Percentiles rank a stretch among this genome's conserved stretches.
phyloP scores from a whole-genome alignment of 1,284 basidiomycete species.

The Wolfiporia cocos region DNA sequence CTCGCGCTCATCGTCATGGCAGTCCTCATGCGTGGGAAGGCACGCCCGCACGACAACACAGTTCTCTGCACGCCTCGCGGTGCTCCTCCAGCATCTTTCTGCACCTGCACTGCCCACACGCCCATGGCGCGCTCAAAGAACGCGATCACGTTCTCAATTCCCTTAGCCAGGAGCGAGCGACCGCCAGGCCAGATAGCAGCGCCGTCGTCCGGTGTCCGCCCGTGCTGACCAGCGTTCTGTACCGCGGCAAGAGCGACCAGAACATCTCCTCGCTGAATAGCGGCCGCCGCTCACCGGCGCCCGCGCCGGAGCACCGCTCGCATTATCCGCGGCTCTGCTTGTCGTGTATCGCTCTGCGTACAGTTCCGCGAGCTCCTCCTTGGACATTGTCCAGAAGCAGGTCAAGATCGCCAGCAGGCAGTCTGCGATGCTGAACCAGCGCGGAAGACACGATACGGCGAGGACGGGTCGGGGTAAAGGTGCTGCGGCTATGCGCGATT shows the following conservation, averaged over 20 bases:
- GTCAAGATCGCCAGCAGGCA: constrained; percentile 64
- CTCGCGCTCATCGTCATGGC: constrained; percentile 38
- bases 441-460: constrained; percentile 41
- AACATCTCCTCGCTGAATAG: constrained; percentile 50
- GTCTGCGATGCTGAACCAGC: constrained; percentile 42
- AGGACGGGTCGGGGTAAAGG: constrained; percentile 50
- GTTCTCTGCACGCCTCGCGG: constrained; percentile 17
- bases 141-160: constrained; percentile 43
- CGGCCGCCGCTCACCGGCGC: constrained; percentile 8
- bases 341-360: constrained; percentile 27
- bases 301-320: not conserved
- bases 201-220: constrained; percentile 64
- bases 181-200: constrained; percentile 41
- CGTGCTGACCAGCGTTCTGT: constrained; percentile 55
- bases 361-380: constrained; percentile 40
- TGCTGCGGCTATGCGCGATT: constrained; percentile 61
- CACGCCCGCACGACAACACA: constrained; percentile 57
- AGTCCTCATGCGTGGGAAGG: constrained; percentile 58
- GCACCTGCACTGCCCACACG: constrained; percentile 46
- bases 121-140: constrained; percentile 52
- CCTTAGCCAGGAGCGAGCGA: constrained; percentile 32
- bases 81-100: constrained; percentile 30
- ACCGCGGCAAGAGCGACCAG: constrained; percentile 49
- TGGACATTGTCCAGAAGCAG: constrained; percentile 47
- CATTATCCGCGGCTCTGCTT: constrained; percentile 9